Conservation (phyloP, 345 rosid genomes). For the Ceriops zippeliana region DNA sequence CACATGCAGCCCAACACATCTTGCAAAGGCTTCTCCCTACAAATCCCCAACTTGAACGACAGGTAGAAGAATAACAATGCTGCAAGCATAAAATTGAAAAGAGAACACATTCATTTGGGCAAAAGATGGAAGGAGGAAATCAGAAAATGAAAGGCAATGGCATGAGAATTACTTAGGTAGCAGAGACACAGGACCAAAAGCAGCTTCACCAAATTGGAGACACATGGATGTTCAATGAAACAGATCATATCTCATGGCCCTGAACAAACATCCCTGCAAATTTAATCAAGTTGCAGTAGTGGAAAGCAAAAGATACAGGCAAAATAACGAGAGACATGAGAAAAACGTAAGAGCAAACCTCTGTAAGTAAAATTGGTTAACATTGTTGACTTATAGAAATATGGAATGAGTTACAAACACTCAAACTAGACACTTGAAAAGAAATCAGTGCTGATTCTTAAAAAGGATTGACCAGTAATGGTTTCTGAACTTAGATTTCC, state of each 20-base stretch:
- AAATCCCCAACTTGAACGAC: conserved; percentile 66
- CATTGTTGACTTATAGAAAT: too few species aligned
- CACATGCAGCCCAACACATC: conserved; percentile 66
- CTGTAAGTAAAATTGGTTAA: too few species aligned
- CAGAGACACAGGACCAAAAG: conserved; percentile 53
- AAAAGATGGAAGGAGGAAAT: too few species aligned
- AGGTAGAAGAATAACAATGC: conserved; percentile 65
- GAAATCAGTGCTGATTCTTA: too few species aligned
- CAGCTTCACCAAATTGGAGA: conserved; percentile 56
- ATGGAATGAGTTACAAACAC: too few species aligned
- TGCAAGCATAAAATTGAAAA: conserved; percentile 22
- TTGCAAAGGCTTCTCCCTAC: conserved; percentile 62
- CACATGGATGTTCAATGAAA: conserved; percentile 70
- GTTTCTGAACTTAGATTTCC: too few species aligned
- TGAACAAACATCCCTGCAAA: conserved; percentile 55
- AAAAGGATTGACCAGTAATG: too few species aligned
- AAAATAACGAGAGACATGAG: too few species aligned
- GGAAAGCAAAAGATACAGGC: too few species aligned
- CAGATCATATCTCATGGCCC: conserved; percentile 71
- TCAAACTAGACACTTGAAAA: too few species aligned
- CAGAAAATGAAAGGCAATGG: not conserved
- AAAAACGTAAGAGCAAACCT: too few species aligned
- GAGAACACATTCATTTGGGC: not conserved
- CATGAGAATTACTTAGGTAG: conserved; percentile 43
- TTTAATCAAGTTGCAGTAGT: too few species aligned